phyloP scores from a whole-genome alignment of 228 moss, liverwort and hornwort genomes.

The Sphagnum magellanicum region DNA sequence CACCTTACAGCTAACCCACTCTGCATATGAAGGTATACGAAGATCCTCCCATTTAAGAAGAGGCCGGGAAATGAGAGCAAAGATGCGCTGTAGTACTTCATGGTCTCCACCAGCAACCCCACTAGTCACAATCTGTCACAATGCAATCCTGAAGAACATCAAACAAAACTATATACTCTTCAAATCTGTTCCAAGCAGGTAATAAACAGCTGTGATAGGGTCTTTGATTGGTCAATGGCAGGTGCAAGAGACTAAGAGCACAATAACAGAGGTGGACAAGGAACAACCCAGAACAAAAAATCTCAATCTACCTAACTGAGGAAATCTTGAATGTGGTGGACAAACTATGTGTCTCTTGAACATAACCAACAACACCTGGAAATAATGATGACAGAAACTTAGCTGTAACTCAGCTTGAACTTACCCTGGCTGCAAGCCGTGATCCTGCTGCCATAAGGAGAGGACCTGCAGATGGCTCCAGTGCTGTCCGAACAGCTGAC shows the following conservation, averaged over 20 bases:
- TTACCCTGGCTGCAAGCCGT: constrained; percentile 82
- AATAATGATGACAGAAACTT: neutral
- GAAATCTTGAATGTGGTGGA: no score
- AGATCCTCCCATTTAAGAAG: constrained; percentile 91
- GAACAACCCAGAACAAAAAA: no score
- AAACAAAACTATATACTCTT: no score
- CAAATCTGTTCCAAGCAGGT: no score
- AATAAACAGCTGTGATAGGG: no score
- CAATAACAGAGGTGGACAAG: no score
- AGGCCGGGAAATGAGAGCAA: constrained; percentile 71
- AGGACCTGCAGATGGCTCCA: constrained; percentile 86
- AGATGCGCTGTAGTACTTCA: constrained; percentile 81
- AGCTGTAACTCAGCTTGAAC: constrained; percentile 1
- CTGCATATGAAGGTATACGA: constrained; percentile 83
- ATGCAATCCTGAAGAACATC: neutral
- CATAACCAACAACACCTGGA: neutral
- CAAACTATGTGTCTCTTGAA: no score
- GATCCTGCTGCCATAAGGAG: constrained; percentile 87
- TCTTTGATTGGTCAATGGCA: no score
- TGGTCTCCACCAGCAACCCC: constrained; percentile 84
- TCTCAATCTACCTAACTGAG: no score
- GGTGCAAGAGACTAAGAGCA: no score
- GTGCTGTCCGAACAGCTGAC: constrained; percentile 91
- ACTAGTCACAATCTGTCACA: constrained; percentile 72
- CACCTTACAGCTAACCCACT: constrained; percentile 98